A percentile compares a stretch with the other conserved stretches of the same genome.
These are phyloP conservation scores for Myxozyma udenii DNA, from an alignment of 805 yeast genomes.

Conservation along the genomic window DNA sequence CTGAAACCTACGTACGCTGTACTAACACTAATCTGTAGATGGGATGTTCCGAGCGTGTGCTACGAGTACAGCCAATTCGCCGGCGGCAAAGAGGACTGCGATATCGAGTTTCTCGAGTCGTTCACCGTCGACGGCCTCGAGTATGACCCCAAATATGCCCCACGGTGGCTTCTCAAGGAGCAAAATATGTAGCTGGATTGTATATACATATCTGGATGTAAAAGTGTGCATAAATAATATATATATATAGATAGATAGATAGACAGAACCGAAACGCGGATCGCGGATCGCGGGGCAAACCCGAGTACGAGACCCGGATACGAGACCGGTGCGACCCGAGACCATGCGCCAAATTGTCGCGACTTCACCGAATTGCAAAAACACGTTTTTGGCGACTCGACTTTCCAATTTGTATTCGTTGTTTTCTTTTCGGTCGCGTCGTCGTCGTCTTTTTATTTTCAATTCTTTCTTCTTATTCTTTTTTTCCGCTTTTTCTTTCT, in stretches of 20 bases:
- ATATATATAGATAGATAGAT: background rate
- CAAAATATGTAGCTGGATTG: background rate
- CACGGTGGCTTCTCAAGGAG: conserved; percentile 54
- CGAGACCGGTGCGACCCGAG: background rate
- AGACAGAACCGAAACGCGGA: background rate
- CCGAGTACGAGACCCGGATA: background rate
- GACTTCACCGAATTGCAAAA: too few relatives aligned
- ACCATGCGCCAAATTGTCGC: background rate
- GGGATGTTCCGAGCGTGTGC: conserved; percentile 90
- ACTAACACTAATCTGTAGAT: conserved; percentile 37
- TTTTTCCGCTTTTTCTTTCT: background rate
- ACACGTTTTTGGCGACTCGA: too few relatives aligned
- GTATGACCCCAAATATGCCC: conserved; percentile 50
- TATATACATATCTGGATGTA: background rate
- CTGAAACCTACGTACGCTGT: background rate
- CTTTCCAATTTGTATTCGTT: too few relatives aligned
- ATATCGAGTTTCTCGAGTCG: conserved; percentile 81
- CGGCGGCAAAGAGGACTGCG: conserved; percentile 88
- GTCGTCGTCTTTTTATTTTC: background rate
- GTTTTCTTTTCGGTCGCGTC: too few relatives aligned
- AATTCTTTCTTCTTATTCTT: background rate
- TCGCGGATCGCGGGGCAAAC: background rate
- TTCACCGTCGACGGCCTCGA: conserved; percentile 57
- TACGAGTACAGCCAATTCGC: conserved; percentile 93
- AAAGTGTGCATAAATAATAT: background rate